A percentile compares a stretch with the other conserved stretches of the same genome.
Conservation (phyloP, 2,329 filamentous ascomycete species). For the Colletotrichum scovillei region DNA sequence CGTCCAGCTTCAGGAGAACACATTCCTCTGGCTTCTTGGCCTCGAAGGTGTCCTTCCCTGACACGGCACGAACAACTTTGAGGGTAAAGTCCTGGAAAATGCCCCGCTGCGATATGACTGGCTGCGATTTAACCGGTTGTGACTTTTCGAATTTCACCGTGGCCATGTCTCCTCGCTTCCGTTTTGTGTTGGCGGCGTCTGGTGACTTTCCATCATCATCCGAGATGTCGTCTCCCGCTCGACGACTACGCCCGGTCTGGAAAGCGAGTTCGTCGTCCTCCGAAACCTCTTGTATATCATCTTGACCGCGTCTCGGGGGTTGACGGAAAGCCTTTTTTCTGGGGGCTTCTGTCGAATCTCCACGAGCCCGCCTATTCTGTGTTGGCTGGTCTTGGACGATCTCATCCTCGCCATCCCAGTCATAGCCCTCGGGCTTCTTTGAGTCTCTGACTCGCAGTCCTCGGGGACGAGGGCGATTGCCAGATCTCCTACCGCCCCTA, state of each 20-base stretch:
- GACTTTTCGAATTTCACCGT: neutral
- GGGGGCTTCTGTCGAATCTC: neutral
- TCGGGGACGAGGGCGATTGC: neutral
- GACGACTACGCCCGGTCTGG: neutral
- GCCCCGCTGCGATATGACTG: neutral
- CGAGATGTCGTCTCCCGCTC: neutral
- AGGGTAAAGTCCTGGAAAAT: neutral
- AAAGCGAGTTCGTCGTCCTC: slow-evolving; percentile 9
- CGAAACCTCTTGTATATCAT: neutral
- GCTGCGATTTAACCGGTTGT: neutral
- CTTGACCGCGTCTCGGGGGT: neutral
- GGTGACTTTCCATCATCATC: neutral
- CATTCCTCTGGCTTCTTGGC: neutral
- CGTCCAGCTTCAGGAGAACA: neutral
- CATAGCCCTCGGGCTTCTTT: neutral
- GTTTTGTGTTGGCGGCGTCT: neutral
- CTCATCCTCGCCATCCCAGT: neutral
- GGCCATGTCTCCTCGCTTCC: slow-evolving; percentile 2
- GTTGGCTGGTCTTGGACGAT: neutral
- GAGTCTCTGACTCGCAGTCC: neutral
- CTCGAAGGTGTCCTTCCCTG: neutral
- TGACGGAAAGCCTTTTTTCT: neutral
- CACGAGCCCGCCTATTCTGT: neutral
- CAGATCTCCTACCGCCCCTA: neutral
- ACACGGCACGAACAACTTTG: neutral